Conservation (phyloP, 345 rosid species). For the Moringa oleifera region DNA sequence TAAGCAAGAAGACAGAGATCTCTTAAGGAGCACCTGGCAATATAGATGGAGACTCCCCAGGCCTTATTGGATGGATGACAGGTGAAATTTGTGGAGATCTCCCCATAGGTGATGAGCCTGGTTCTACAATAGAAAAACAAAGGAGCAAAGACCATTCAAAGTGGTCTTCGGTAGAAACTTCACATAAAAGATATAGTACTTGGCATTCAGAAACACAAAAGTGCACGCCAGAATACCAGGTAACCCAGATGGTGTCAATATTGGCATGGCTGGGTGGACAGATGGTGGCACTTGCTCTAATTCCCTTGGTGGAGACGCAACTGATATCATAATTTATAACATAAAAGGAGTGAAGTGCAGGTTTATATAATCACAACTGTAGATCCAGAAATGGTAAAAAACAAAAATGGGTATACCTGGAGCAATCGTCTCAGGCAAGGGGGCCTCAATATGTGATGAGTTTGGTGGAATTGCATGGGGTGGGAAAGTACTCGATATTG, state of each 20-base stretch:
- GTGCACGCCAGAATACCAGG: conserved; percentile 20
- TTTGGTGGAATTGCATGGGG: conserved; percentile 10
- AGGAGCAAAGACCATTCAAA: not conserved
- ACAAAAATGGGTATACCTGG: conserved; percentile 16
- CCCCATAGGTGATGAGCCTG: conserved; percentile 37
- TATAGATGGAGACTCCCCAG: conserved; percentile 37
- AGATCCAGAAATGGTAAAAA: conserved; percentile 3
- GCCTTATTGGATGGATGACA: conserved; percentile 31
- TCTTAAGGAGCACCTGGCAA: conserved; percentile 40
- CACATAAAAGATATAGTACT: not conserved
- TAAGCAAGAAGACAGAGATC: conserved; percentile 11
- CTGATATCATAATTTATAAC: conserved; percentile 20
- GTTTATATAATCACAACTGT: conserved; percentile 1
- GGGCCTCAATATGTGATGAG: conserved; percentile 9
- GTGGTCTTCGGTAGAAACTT: not conserved
- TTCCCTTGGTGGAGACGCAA: conserved; percentile 33
- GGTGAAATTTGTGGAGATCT: conserved; percentile 27
- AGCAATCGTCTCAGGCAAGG: conserved; percentile 13
- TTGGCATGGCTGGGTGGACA: conserved; percentile 18
- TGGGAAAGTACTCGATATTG: conserved; percentile 15
- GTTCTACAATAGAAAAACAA: conserved; percentile 17
- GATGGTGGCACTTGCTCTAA: conserved; percentile 20
- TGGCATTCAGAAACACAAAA: not conserved
- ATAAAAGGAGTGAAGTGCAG: conserved; percentile 9
- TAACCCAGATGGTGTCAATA: conserved; percentile 13